Percentiles rank a stretch among this genome's conserved stretches.
Conservation (phyloP, 805 yeast genomes). For the Henningerozyma blattae region DNA sequence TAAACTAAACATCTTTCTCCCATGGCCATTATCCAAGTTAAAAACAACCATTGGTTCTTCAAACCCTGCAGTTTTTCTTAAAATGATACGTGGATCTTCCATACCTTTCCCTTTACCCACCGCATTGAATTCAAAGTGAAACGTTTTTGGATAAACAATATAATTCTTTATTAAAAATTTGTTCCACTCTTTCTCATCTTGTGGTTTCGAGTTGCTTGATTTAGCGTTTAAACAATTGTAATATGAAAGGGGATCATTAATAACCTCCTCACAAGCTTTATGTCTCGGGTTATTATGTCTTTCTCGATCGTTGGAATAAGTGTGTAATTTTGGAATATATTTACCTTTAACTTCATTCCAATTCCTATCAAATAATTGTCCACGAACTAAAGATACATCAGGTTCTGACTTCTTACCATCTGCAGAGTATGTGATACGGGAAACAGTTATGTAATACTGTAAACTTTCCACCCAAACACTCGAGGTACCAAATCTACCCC, state of each 20-base stretch:
- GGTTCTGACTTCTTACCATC: slow-evolving; percentile 26
- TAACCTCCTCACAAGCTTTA: neutral
- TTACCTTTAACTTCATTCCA: slow-evolving; percentile 32
- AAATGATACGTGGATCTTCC: slow-evolving; percentile 7
- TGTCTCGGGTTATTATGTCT: too few species aligned
- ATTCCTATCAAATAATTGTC: slow-evolving; percentile 32
- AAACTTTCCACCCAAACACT: slow-evolving; percentile 42
- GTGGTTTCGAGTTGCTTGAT: slow-evolving; percentile 4
- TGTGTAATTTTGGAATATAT: neutral
- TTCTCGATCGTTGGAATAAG: neutral
- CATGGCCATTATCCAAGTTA: slow-evolving; percentile 4
- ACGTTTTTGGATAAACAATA: slow-evolving; percentile 7
- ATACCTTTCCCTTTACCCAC: slow-evolving; percentile 7
- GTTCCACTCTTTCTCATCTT: slow-evolving; percentile 1
- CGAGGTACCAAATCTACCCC: slow-evolving; percentile 40
- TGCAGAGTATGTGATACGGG: slow-evolving; percentile 30
- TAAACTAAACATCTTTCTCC: slow-evolving; percentile 3
- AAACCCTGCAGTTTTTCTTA: slow-evolving; percentile 1
- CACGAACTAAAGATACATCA: slow-evolving; percentile 30
- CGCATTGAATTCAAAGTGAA: slow-evolving; percentile 5
- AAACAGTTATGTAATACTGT: slow-evolving; percentile 36
- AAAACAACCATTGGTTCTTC: slow-evolving; percentile 7
- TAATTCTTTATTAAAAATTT: slow-evolving; percentile 4
- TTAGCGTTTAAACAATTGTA: neutral
- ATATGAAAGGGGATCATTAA: neutral